phyloP scores from a whole-genome alignment of 2,329 filamentous ascomycete species.

The Simplicillium aogashimaense region DNA sequence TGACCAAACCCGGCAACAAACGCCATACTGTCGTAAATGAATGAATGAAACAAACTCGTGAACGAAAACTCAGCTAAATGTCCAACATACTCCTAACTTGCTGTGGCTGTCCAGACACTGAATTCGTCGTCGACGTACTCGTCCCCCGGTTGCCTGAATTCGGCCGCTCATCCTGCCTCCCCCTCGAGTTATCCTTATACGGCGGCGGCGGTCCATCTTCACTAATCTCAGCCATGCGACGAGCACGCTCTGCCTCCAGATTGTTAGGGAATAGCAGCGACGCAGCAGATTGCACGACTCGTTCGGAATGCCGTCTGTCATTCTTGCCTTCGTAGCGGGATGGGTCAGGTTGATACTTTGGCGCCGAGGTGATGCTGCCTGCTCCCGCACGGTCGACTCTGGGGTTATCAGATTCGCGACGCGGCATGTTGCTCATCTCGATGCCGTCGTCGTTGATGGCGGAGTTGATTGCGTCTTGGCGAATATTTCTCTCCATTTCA shows the following conservation, averaged over 20 bases:
- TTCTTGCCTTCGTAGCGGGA: constrained; percentile 30
- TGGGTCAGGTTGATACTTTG: constrained; percentile 14
- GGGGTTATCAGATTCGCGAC: constrained; percentile 15
- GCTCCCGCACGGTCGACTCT: constrained; percentile 20
- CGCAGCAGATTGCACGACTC: constrained; percentile 30
- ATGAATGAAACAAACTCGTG: background rate
- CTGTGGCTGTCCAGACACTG: constrained; percentile 38
- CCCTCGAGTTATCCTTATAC: constrained; percentile 18
- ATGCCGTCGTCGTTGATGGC: constrained; percentile 21
- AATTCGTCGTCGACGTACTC: constrained; percentile 36
- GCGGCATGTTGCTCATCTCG: constrained; percentile 25
- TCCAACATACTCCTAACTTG: constrained; percentile 50
- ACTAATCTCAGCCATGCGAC: constrained; percentile 27
- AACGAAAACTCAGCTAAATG: constrained; percentile 22
- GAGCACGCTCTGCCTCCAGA: constrained; percentile 16
- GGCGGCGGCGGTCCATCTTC: constrained; percentile 34
- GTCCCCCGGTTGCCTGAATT: constrained; percentile 27
- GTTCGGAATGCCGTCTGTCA: constrained; percentile 33
- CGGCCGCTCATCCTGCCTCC: constrained; percentile 16
- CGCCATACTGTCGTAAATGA: no score
- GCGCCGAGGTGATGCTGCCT: constrained; percentile 11
- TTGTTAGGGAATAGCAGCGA: constrained; percentile 38
- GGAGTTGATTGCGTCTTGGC: constrained; percentile 20
- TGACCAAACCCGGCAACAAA: no score
- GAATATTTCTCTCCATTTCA: constrained; percentile 24